Base-by-base conservation (phyloP, 2,329 filamentous ascomycete genomes). In the Monosporascus ibericus region DNA sequence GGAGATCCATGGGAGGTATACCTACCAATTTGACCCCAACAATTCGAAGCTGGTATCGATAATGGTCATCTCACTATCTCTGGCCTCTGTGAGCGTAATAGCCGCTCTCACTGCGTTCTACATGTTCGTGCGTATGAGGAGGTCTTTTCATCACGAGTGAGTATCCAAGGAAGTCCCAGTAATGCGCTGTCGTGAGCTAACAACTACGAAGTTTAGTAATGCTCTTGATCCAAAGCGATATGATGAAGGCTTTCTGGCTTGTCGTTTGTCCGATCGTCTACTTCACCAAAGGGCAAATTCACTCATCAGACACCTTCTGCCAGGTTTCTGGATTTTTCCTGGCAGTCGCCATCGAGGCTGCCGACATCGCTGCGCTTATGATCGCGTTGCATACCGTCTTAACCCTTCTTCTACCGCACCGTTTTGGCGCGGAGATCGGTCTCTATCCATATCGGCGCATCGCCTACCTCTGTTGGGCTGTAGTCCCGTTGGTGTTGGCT, bases 41-140 rank as follows among this genome's bases (percentile, higher is more conserved):
- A 52, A 60, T 38, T 44, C 55, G 15, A 47, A 61, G 42, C 54
- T 59, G 36, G 25, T 60, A 34, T 53, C 66, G 9, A 60, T 75
- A 48, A 65, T 69, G 39, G 70, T 69, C 52, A 60, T 77, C 8
- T 69, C 77, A 1, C 60, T 84, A 18, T 60, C 66, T 3, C 63
- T 73, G 24, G 70, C 75, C 4, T 69, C 72, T 1, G 54, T 83
- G 57, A 88, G 85, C 60, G 70, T 88, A 34, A 50, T 77, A 3
- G 74, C 80, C 11, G 79, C 78, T 0, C 60, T 82, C 6, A 63
- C 80, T 30, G 77, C 83, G 2, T 77, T 86, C 40, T 87, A 86
- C 69, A 90, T 85, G 84, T 90, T 92, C 63, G 72, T 81, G 52
- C 78, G 82, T 56, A 91, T 91, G 85, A 78, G 82, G 58, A 79